Base-by-base conservation (phyloP, 495 filamentous ascomycete genomes). In the Neurospora discreta region DNA sequence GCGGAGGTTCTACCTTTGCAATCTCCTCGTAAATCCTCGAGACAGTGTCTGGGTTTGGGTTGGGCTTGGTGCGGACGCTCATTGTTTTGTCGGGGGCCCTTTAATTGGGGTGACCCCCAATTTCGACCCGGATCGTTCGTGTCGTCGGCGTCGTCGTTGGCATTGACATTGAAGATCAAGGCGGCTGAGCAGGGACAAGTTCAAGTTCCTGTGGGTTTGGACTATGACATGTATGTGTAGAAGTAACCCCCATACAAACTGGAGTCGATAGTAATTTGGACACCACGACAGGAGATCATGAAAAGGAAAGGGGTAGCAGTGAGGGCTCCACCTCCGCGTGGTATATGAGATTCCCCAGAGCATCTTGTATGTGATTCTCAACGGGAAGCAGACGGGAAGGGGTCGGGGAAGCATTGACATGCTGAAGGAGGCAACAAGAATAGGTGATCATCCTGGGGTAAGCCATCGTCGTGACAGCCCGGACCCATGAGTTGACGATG, bases 1-100 rank as follows among this genome's bases (percentile, higher is more conserved):
- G 79, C 20, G 87, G 88, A 7, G 82, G 80, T 71, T 84, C 84
- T 68, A 80, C 81, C 38, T 76, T 75, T 18, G 83, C 81, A 30
- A 84, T 84, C 9, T 84, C 76, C 70, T 85, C 80, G 58, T 80
- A 78, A 46, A 78, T 74, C 9, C 76, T 74, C 68, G 73, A 74
- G 39, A 58, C 73, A 16, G 68, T 73, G 70, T 75, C 75, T 7
- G 71, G 20, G 18, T 68, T 69, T 26, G 70, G 38, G 15, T 68
- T 74, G 8, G 72, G 69, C 26, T 60, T 60, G 6, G 26, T 60
- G 23, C 33, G 26, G 26, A 60, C 52, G 6, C n/a, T 43, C 69
- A 43, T 58, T 71, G 20, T 11, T 40, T 69, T 11, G 15, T 69
- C 15, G n/a, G 39, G 39, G 7, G 9, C 39, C 39, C 39, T n/a